Conservation (phyloP, 2,329 filamentous ascomycete species). For the Lachnellula occidentalis region DNA sequence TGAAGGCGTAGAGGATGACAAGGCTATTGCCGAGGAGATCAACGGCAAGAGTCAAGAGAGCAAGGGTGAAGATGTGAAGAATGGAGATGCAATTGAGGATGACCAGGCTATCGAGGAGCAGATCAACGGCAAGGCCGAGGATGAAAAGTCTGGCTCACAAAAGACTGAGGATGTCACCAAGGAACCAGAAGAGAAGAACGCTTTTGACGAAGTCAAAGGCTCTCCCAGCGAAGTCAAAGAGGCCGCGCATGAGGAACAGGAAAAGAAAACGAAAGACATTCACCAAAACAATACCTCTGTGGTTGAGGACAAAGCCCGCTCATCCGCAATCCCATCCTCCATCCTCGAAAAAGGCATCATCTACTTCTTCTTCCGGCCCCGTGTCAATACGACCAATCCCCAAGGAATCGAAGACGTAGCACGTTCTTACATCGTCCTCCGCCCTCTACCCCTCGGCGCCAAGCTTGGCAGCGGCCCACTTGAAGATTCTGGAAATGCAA, state of each 20-base stretch:
- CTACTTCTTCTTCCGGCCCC: slow-evolving; percentile 82
- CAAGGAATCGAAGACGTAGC: slow-evolving; percentile 66
- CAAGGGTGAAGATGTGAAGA: slow-evolving; percentile 4
- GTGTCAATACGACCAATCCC: slow-evolving; percentile 68
- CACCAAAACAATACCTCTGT: slow-evolving; percentile 21
- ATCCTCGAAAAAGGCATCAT: slow-evolving; percentile 84
- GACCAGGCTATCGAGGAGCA: too few relatives aligned
- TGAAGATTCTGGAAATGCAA: slow-evolving; percentile 52
- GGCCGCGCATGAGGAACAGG: slow-evolving; percentile 19
- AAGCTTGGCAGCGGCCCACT: slow-evolving; percentile 52
- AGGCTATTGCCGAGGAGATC: neutral
- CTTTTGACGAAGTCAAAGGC: slow-evolving; percentile 30
- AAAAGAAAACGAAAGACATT: slow-evolving; percentile 26
- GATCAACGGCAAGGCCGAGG: neutral
- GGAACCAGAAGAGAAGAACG: slow-evolving; percentile 19
- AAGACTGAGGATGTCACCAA: slow-evolving; percentile 5
- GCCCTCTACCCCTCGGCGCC: slow-evolving; percentile 65
- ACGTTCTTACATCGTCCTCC: slow-evolving; percentile 73
- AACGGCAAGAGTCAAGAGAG: slow-evolving; percentile 9
- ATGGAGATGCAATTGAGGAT: neutral
- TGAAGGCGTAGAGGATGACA: neutral
- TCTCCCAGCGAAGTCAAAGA: slow-evolving; percentile 24
- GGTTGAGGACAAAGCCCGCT: slow-evolving; percentile 32
- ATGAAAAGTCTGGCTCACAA: slow-evolving; percentile 7
- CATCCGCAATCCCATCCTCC: slow-evolving; percentile 37